These are phyloP conservation scores for Auxenochlorella pyrenoidosa DNA, from an alignment of 139 green algal species.

Conservation along the genomic window DNA sequence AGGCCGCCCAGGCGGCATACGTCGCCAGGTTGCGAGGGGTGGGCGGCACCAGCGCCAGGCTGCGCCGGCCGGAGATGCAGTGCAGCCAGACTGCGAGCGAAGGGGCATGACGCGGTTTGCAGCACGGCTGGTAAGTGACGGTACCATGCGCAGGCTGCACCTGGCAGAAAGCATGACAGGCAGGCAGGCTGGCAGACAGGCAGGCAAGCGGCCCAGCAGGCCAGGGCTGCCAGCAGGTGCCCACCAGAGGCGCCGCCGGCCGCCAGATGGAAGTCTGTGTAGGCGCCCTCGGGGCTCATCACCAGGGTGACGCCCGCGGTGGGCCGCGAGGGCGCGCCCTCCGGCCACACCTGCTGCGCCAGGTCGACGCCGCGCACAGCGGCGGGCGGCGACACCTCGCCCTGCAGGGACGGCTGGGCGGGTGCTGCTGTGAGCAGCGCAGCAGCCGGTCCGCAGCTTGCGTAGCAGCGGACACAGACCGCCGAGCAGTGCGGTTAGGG, in stretches of 20 bases:
- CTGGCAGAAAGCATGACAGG: background rate
- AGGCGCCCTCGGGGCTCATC: slow-evolving; percentile 33
- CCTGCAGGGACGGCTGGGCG: background rate
- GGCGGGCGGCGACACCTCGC: slow-evolving; percentile 25
- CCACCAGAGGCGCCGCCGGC: slow-evolving; percentile 22
- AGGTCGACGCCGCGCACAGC: slow-evolving; percentile 44
- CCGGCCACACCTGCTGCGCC: slow-evolving; percentile 26
- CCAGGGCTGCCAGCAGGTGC: background rate
- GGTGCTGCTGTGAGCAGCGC: no score
- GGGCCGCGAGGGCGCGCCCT: slow-evolving; percentile 5
- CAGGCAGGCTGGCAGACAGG: background rate
- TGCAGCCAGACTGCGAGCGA: slow-evolving; percentile 29
- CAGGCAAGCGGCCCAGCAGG: background rate
- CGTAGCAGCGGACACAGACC: background rate
- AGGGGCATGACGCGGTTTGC: background rate
- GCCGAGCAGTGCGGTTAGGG: no score
- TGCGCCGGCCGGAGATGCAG: slow-evolving; percentile 26
- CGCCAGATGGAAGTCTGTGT: slow-evolving; percentile 34
- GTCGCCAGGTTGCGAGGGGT: slow-evolving; percentile 38
- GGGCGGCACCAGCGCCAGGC: slow-evolving; percentile 32
- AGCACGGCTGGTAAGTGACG: background rate
- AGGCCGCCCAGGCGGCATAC: slow-evolving; percentile 33
- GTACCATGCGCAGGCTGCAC: background rate
- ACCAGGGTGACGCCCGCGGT: background rate
- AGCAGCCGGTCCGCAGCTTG: background rate